phyloP scores from a whole-genome alignment of 192 early-diverging fungal species.

The Bifiguratus adelaidae region DNA sequence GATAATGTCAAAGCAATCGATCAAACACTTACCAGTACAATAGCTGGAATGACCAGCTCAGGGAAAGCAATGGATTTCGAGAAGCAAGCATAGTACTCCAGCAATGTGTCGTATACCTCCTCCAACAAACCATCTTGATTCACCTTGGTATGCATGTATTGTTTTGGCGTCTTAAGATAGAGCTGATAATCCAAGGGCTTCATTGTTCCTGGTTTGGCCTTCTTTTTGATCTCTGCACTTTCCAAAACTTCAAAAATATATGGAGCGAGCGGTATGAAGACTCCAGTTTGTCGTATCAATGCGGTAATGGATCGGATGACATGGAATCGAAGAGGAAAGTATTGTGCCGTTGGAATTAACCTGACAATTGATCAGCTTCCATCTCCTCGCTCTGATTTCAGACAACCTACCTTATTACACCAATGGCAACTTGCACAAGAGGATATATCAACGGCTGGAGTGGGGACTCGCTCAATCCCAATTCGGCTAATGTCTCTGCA shows the following conservation, averaged over 20 bases:
- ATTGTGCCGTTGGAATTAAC: conserved; percentile 82
- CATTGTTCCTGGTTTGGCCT: conserved; percentile 66
- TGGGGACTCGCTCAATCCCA: conserved; percentile 30
- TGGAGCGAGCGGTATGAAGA: conserved; percentile 78
- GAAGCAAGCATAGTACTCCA: conserved; percentile 63
- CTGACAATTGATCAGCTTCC: too few species aligned
- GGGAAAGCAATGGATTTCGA: conserved; percentile 86
- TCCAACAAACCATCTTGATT: conserved; percentile 69
- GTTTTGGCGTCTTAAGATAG: conserved; percentile 68
- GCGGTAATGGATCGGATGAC: conserved; percentile 63
- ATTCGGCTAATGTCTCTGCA: conserved; percentile 13
- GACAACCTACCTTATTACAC: conserved; percentile 42
- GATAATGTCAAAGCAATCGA: neutral
- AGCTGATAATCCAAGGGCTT: conserved; percentile 79
- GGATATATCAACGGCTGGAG: conserved; percentile 80
- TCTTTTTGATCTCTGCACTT: conserved; percentile 58
- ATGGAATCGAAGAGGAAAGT: conserved; percentile 90
- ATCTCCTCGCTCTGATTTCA: too few species aligned
- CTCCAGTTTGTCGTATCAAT: conserved; percentile 55
- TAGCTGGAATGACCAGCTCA: conserved; percentile 80
- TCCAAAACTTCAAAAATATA: conserved; percentile 79
- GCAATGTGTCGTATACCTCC: conserved; percentile 58
- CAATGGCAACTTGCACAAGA: conserved; percentile 68
- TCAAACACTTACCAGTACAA: conserved; percentile 44
- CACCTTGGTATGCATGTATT: conserved; percentile 71